Percentiles rank a stretch among this genome's conserved stretches.
Conservation (phyloP, 192 early-diverging fungal species). For the Gaertneriomyces sp. region DNA sequence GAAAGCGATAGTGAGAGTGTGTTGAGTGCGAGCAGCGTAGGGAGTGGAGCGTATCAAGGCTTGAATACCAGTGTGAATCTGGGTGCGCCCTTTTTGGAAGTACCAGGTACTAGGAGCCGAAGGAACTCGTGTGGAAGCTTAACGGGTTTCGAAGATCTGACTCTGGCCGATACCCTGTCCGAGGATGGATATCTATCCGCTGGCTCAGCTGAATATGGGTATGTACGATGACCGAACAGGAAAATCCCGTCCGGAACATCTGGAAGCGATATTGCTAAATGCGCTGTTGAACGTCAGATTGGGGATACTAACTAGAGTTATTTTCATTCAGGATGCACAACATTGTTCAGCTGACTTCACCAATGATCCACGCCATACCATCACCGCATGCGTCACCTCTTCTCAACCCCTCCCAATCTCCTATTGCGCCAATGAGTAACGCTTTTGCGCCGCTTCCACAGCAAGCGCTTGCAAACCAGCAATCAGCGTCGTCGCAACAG, state of each 20-base stretch:
- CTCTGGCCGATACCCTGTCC: neutral
- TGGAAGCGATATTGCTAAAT: neutral
- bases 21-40: neutral
- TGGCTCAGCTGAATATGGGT: neutral
- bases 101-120: neutral
- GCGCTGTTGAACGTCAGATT: neutral
- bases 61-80: neutral
- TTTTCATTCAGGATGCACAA: constrained; percentile 3
- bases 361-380: constrained; percentile 29
- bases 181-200: constrained; percentile 20
- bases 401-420: constrained; percentile 8
- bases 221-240: neutral
- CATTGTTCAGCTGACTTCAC: constrained; percentile 23
- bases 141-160: constrained; percentile 16
- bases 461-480: neutral
- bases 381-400: constrained; percentile 23
- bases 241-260: no score
- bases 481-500: neutral
- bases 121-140: constrained; percentile 3
- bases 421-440: neutral
- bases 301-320: neutral
- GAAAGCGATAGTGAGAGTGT: constrained; percentile 13
- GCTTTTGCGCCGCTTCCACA: neutral
- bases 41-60: neutral
- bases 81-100: constrained; percentile 10